These are phyloP conservation scores for Rhododendron molle DNA, from an alignment of 148 eudicot species.

Conservation along the genomic window DNA sequence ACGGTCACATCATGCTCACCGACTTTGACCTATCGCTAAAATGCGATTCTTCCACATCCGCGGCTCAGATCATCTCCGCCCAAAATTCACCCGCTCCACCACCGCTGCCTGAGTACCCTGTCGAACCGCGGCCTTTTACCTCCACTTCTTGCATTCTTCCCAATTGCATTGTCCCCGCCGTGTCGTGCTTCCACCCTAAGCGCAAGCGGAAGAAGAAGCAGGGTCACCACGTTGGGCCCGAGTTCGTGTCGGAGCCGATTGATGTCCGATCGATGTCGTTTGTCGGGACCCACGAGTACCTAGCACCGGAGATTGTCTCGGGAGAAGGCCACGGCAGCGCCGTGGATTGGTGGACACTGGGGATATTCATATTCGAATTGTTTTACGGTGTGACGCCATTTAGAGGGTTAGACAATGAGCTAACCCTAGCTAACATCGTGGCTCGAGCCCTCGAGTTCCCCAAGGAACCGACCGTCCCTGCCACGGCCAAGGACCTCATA, in stretches of 20 bases:
- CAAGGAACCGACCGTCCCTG: conserved; percentile 66
- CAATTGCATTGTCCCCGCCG: conserved; percentile 72
- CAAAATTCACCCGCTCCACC: conserved; percentile 15
- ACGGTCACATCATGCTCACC: conserved; percentile 94
- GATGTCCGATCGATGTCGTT: conserved; percentile 96
- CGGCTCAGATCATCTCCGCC: conserved; percentile 61
- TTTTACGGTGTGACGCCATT: conserved; percentile 90
- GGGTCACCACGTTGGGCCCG: conserved; percentile 42
- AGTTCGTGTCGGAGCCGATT: conserved; percentile 75
- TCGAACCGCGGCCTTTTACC: conserved; percentile 32
- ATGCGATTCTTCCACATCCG: conserved; percentile 66
- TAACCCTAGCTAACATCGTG: conserved; percentile 82
- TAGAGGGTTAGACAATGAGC: conserved; percentile 76
- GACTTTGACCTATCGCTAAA: conserved; percentile 89
- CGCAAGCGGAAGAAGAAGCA: conserved; percentile 64
- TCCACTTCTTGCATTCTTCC: conserved; percentile 86
- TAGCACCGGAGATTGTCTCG: conserved; percentile 94
- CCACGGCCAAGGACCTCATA: conserved; percentile 64
- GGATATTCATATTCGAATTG: conserved; percentile 74
- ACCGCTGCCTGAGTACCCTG: neutral
- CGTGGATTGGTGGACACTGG: conserved; percentile 98
- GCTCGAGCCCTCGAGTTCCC: conserved; percentile 97
- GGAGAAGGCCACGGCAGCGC: conserved; percentile 99
- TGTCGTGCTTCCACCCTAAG: conserved; percentile 64
- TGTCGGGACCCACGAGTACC: conserved; percentile 95